Conservation (phyloP, 352 stramenopile genomes). For the Phytophthora multivora region DNA sequence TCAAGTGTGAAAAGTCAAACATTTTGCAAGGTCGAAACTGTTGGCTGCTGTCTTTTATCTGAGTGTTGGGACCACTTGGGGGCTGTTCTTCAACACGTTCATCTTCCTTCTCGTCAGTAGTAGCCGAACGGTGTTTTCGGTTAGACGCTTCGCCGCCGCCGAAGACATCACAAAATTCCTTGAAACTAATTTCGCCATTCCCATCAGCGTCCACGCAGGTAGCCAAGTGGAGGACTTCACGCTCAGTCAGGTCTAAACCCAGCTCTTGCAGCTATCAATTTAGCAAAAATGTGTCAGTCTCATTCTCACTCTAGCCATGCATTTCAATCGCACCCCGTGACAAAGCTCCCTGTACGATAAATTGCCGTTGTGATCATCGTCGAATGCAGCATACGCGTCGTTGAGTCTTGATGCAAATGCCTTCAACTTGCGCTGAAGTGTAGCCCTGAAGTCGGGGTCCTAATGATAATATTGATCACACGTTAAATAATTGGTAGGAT, state of each 20-base stretch:
- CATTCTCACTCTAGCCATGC: neutral
- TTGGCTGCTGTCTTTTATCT: slow-evolving; percentile 23
- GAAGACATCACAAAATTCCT: slow-evolving; percentile 59
- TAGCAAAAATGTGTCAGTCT: neutral
- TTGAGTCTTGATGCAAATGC: slow-evolving; percentile 48
- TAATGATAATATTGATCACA: slow-evolving; percentile 8
- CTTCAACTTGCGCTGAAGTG: slow-evolving; percentile 46
- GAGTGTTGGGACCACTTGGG: neutral
- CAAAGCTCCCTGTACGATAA: slow-evolving; percentile 58
- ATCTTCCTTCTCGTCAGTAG: neutral
- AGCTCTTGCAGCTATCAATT: slow-evolving; percentile 49
- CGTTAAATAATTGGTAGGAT: neutral
- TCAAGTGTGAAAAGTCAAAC: slow-evolving; percentile 57
- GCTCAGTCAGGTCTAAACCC: slow-evolving; percentile 52
- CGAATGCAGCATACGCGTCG: slow-evolving; percentile 58
- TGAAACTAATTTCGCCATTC: slow-evolving; percentile 64
- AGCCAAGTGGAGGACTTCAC: slow-evolving; percentile 51
- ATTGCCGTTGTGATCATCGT: slow-evolving; percentile 57
- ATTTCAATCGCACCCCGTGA: slow-evolving; percentile 35
- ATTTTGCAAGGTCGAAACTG: slow-evolving; percentile 16
- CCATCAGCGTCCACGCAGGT: slow-evolving; percentile 46
- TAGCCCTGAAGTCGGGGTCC: slow-evolving; percentile 40
- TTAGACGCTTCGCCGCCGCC: slow-evolving; percentile 3
- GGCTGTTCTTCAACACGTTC: slow-evolving; percentile 1
- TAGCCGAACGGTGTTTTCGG: slow-evolving; percentile 1